These are phyloP conservation scores for Solanum microdontum DNA, from an alignment of 257 asterid genomes.

Conservation along the genomic window DNA sequence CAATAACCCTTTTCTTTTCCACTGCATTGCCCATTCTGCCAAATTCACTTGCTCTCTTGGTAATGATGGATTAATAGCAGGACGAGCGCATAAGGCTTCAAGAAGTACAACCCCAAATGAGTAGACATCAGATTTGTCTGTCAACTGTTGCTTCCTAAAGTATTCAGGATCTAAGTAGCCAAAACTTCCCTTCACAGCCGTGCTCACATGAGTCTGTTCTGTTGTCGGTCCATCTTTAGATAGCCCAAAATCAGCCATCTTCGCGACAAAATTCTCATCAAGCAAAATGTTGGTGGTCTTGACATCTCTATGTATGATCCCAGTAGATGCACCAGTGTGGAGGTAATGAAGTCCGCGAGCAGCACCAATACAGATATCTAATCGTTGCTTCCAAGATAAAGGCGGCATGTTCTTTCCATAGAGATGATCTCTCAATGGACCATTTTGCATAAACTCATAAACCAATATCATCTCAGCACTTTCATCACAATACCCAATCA, in stretches of 20 bases:
- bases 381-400: constrained; percentile 9
- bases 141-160: constrained; percentile 11
- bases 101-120: constrained; percentile 12
- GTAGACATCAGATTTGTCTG: constrained; percentile 16
- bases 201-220: constrained; percentile 10
- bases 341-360: constrained; percentile 19
- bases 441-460: constrained; percentile 14
- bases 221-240: constrained; percentile 14
- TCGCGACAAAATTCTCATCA: constrained; percentile 9
- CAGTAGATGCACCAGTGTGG: constrained; percentile 15
- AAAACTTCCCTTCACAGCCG: constrained; percentile 16
- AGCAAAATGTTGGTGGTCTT: constrained; percentile 14
- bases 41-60: constrained; percentile 17
- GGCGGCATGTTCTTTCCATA: constrained; percentile 6
- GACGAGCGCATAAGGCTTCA: constrained; percentile 15
- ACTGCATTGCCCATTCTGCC: constrained; percentile 23
- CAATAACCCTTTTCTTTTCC: constrained; percentile 11
- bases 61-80: constrained; percentile 11
- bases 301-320: constrained; percentile 14
- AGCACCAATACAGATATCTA: constrained; percentile 12
- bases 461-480: constrained; percentile 13
- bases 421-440: constrained; percentile 14
- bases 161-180: constrained; percentile 19
- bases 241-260: constrained; percentile 17
- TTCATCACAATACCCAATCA: constrained; percentile 18